Base-by-base conservation (phyloP, 441 rosid genomes). In the Bruguiera hainesii region DNA sequence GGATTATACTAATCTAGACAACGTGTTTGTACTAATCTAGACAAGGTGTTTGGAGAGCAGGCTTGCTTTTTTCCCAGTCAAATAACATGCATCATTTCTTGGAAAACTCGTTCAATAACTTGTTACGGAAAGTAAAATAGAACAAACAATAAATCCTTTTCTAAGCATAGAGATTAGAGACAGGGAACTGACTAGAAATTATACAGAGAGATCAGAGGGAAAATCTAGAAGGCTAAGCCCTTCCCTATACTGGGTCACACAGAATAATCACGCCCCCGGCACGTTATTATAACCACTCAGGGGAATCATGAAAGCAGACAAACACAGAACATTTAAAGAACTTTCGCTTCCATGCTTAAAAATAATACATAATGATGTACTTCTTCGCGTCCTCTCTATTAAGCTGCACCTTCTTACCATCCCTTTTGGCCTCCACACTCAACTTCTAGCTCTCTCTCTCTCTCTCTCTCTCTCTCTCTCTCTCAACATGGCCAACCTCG, bases 291-390 rank as follows among this genome's bases (percentile, higher is more conserved):
- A 73, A 75, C 69, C 29, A 65, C 46, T 71, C 80, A 77, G 75
- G 81, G 71, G 74, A 77, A 79, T 80, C 80, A 77, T 80, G 82
- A 84, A 84, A 84, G 78, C 80, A 82, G 78, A 75, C 80, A 69
- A 68, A 77, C 75, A 79, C 67, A 68, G 62, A 62, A 64, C 69
- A 61, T 18, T 9, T 31, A 37, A 3, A 53, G 25, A 57, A 65
- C 35, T 35, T 25, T 37, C 15, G 46, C 46, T 37, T 10, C 6
- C 6, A 37, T 37, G 46, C 46, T 37, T 2, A 37, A 10, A 10
- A 37, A 37, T 37, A 37, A 37, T 37, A 37, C 10, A 9, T 10
- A 10, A 37, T 10, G 11, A 10, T 37, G 46, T 10, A 6, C 46
- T 0, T 26, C 18, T 55, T 13, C 42, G n/a, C 56, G 30, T 68